Conservation (phyloP, 2,329 filamentous ascomycete species). For the Chalara sp. region DNA sequence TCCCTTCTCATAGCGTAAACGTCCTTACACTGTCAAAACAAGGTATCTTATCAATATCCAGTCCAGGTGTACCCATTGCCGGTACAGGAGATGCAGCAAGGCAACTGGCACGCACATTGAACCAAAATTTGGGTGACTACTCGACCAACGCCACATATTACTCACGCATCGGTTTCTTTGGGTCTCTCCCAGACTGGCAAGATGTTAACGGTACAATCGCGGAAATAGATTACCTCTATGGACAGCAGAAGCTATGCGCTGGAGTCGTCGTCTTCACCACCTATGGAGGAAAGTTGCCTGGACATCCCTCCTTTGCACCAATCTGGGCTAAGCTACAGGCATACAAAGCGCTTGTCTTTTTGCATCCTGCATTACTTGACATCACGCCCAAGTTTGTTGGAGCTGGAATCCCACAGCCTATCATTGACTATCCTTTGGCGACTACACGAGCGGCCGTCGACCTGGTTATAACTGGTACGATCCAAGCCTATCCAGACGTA, state of each 20-base stretch:
- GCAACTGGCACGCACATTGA: not conserved
- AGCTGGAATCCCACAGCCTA: not conserved
- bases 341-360: not conserved
- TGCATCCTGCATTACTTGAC: not conserved
- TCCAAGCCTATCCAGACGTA: not conserved
- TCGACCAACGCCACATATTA: not conserved
- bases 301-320: not conserved
- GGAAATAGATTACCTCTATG: not conserved
- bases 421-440: not conserved
- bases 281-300: not conserved
- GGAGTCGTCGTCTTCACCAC: not conserved
- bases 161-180: not conserved
- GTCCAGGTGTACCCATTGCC: not conserved
- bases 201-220: not conserved
- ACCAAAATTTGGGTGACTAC: not conserved
- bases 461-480: not conserved
- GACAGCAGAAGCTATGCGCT: not conserved
- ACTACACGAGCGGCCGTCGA: not conserved
- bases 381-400: not conserved
- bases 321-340: not conserved
- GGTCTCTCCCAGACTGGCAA: not conserved
- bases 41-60: not conserved
- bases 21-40: not conserved
- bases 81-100: not conserved
- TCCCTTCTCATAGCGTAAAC: no score